Base-by-base conservation (phyloP, 2,329 filamentous ascomycete species). In the Pseudonectria buxi region DNA sequence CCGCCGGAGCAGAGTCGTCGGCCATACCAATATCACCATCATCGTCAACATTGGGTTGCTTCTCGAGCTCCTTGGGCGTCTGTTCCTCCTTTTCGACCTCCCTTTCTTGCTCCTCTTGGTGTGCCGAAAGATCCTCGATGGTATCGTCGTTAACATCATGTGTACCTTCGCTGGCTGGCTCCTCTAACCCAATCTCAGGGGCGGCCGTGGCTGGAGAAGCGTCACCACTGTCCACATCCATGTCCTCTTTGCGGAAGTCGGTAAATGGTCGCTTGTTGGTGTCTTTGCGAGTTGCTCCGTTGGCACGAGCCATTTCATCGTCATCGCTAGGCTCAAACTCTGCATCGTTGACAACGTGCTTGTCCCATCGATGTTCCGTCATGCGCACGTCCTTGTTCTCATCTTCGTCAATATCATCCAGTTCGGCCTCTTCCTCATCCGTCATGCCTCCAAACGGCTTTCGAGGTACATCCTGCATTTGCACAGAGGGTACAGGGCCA, bases 241-340 rank as follows among this genome's bases (percentile, higher is more conserved):
- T 54, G 10, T 64, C 62, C 10, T 45, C 46, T 35, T 74, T 71
- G 13, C 63, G 61, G 50, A 65, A 74, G 46, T 77, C 72, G 33
- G 61, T 64, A 46, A 77, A 77, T 2, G 65, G 65, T 13, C 70
- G 69, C 46, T 68, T 67, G 36, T 62, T 66, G 18, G 64, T 69
- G 22, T 65, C 71, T 24, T 62, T 59, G 24, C 59, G 61, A 33
- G 75, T 80, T 27, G 88, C 73, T 12, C 88, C 90, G 47, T 92
- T 86, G 26, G 74, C 72, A 28, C 69, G 69, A 28, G 76, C 76
- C 61, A 87, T 77, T 10, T 94, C 87, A 50, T 96, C 90, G 40
- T 95, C 87, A 41, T 94, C 88, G 45, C 86, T 94, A 28, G 92
- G 85, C 40, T 88, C 85, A 28, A 89, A 77, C 55, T 95, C 90